Percentiles rank a stretch among this genome's conserved stretches.
Evolutionary conservation across 495 filamentous ascomycete species (phyloP).

Genomic region (Letharia columbiana): DNA sequence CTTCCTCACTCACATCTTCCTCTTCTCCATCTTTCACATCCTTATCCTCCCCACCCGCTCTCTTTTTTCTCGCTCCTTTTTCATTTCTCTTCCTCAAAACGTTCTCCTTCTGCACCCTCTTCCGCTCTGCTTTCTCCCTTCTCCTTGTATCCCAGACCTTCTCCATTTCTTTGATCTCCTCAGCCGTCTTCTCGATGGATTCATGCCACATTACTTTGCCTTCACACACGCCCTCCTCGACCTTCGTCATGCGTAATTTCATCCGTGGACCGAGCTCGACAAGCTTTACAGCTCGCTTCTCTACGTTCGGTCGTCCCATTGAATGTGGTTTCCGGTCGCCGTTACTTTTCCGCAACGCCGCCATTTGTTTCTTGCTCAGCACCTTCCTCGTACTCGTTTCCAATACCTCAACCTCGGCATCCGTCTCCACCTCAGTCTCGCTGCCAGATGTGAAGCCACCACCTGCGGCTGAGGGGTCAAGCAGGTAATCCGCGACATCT

Average conservation of each 20-base stretch:
- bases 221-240: slow-evolving; percentile 86
- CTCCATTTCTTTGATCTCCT: slow-evolving; percentile 69
- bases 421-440: slow-evolving; percentile 86
- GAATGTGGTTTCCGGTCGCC: slow-evolving; percentile 33
- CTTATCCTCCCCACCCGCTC: slow-evolving; percentile 42
- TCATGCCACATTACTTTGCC: slow-evolving; percentile 98
- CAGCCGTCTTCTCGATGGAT: slow-evolving; percentile 70
- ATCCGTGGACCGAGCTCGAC: slow-evolving; percentile 88
- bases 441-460: slow-evolving; percentile 84
- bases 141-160: slow-evolving; percentile 78
- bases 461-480: slow-evolving; percentile 67
- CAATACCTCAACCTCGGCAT: slow-evolving; percentile 89
- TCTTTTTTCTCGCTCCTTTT: slow-evolving; percentile 31
- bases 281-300: slow-evolving; percentile 83
- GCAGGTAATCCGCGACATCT: slow-evolving; percentile 93
- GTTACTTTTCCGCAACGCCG: slow-evolving; percentile 39
- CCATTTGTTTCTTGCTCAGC: slow-evolving; percentile 54
- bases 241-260: slow-evolving; percentile 83
- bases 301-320: slow-evolving; percentile 38
- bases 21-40: slow-evolving; percentile 45
- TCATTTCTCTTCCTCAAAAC: slow-evolving; percentile 38
- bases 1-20: slow-evolving; percentile 50
- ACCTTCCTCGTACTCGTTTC: slow-evolving; percentile 62
- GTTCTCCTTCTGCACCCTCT: slow-evolving; percentile 54
- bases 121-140: slow-evolving; percentile 78